phyloP scores from a whole-genome alignment of 495 filamentous ascomycete genomes.

The Podospora pseudopauciseta region DNA sequence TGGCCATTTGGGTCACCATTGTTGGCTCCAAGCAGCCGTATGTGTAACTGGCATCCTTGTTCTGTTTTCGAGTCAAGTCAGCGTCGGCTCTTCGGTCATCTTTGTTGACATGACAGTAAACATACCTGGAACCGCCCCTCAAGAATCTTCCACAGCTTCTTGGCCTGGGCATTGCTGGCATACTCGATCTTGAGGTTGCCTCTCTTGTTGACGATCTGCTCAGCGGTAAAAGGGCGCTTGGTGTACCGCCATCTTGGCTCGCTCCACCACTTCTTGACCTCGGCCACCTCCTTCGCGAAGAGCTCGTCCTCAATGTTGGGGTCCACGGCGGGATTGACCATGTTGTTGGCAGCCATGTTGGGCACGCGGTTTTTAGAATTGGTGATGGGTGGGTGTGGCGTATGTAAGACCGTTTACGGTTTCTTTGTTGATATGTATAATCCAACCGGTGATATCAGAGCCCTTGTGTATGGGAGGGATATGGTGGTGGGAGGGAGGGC shows the following conservation, averaged over 20 bases:
- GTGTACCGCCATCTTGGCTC: conserved; percentile 90
- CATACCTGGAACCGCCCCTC: conserved; percentile 78
- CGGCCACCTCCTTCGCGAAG: conserved; percentile 75
- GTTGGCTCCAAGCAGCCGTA: conserved; percentile 97
- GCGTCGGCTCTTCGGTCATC: not conserved
- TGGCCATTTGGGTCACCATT: conserved; percentile 98
- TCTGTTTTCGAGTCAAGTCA: conserved; percentile 45
- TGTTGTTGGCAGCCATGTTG: conserved; percentile 55
- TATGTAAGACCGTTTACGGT: not conserved
- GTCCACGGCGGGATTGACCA: conserved; percentile 49
- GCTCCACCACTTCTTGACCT: conserved; percentile 91
- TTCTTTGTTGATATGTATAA: not conserved
- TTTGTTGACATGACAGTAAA: conserved; percentile 1
- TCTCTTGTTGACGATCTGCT: conserved; percentile 94
- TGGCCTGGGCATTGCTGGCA: conserved; percentile 78
- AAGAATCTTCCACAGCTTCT: conserved; percentile 92
- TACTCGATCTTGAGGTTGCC: conserved; percentile 90
- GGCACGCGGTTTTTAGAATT: conserved; percentile 14
- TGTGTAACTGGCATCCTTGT: conserved; percentile 80
- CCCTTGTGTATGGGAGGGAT: conserved; percentile 5
- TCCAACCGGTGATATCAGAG: not conserved
- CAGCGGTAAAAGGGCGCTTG: conserved; percentile 87
- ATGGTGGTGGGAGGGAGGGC: not conserved
- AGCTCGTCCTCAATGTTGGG: conserved; percentile 73
- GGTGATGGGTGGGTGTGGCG: not conserved